Evolutionary conservation across 148 eudicot species (phyloP).

Genomic region (Vaccinium corymbosum): DNA sequence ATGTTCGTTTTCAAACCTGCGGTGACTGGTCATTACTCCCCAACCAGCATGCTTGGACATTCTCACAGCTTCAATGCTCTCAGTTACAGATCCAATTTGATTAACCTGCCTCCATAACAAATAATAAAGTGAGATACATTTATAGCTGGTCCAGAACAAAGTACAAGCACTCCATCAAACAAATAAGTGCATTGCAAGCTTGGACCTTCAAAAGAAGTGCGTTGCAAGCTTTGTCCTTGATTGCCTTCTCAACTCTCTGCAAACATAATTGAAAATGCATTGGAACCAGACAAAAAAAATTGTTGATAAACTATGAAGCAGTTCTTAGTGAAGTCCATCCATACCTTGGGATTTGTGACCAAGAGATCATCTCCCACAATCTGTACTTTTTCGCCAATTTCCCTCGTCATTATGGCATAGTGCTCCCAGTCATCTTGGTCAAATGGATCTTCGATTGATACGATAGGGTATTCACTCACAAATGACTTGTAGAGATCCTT

Average conservation of each 20-base stretch:
- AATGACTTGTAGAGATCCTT: slow-evolving; percentile 95
- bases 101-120: slow-evolving; percentile 52
- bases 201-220: slow-evolving; percentile 95
- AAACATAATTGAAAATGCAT: slow-evolving; percentile 16
- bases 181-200: background rate
- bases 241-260: slow-evolving; percentile 97
- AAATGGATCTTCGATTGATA: slow-evolving; percentile 95
- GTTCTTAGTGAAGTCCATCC: slow-evolving; percentile 8
- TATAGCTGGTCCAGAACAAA: background rate
- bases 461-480: slow-evolving; percentile 75
- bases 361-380: slow-evolving; percentile 97
- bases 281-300: background rate
- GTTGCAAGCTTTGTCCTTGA: slow-evolving; percentile 71
- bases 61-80: slow-evolving; percentile 94
- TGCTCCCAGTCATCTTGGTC: slow-evolving; percentile 99
- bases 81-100: slow-evolving; percentile 96
- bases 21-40: slow-evolving; percentile 68
- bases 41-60: slow-evolving; percentile 55
- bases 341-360: slow-evolving; percentile 97
- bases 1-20: slow-evolving; percentile 44
- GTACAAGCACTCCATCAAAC: background rate
- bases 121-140: background rate
- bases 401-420: slow-evolving; percentile 73
- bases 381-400: slow-evolving; percentile 73
- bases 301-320: background rate